Evolutionary conservation across 2,329 filamentous ascomycete species (phyloP).

Genomic region (Byssochlamys sp.): DNA sequence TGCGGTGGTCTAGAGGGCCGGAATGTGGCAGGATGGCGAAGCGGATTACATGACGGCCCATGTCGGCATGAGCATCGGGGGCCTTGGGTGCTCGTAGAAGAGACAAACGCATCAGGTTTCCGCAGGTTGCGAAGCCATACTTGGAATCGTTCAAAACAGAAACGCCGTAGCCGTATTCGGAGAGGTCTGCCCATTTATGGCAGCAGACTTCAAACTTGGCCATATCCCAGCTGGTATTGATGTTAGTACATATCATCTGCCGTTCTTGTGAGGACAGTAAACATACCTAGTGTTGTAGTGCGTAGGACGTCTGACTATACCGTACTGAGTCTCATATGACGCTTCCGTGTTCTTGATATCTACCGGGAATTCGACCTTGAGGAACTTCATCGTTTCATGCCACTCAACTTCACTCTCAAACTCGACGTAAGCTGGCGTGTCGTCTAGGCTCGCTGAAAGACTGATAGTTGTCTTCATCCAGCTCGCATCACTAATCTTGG

Average conservation of each 20-base stretch:
- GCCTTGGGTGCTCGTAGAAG: conserved; percentile 82
- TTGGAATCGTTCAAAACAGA: conserved; percentile 92
- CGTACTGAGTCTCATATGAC: conserved; percentile 89
- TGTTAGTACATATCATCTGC: conserved; percentile 14
- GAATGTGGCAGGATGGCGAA: conserved; percentile 84
- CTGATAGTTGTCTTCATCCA: conserved; percentile 79
- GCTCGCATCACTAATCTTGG: conserved; percentile 76
- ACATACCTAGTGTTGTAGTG: conserved; percentile 84
- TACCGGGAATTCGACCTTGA: conserved; percentile 97
- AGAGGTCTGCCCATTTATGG: conserved; percentile 87
- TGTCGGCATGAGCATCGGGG: conserved; percentile 85
- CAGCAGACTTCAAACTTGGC: conserved; percentile 95
- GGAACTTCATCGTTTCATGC: conserved; percentile 93
- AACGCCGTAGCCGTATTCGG: conserved; percentile 78
- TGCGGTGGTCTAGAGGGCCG: conserved; percentile 60
- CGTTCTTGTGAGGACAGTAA: background rate
- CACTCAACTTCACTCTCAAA: conserved; percentile 84
- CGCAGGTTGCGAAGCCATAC: conserved; percentile 85
- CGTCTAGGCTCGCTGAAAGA: conserved; percentile 58
- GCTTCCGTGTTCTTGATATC: conserved; percentile 84
- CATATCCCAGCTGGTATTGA: conserved; percentile 66
- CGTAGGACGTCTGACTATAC: conserved; percentile 76
- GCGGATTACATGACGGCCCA: conserved; percentile 77
- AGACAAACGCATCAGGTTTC: conserved; percentile 80
- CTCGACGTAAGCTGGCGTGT: conserved; percentile 61